Conservation (phyloP, 768 basidiomycete genomes). For the Rhizopogon salebrosus region DNA sequence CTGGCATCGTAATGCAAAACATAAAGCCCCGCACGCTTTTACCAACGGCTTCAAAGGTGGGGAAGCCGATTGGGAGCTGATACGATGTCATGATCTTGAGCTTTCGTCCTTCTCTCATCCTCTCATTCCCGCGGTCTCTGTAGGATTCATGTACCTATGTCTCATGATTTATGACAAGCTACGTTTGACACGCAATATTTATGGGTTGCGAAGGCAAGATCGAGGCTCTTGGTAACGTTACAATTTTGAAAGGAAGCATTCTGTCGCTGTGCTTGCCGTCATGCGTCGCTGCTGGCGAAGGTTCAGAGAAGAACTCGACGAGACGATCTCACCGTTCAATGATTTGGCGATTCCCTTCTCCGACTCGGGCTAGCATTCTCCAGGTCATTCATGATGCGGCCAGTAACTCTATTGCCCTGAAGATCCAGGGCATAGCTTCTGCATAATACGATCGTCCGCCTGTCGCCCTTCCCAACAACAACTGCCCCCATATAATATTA, state of each 20-base stretch:
- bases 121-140: not conserved
- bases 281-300: not conserved
- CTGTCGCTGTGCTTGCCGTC: not conserved
- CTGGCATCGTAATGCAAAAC: constrained; percentile 70
- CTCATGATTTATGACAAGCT: constrained; percentile 5
- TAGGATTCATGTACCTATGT: constrained; percentile 16
- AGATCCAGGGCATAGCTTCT: constrained; percentile 13
- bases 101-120: constrained; percentile 12
- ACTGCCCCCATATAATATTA: constrained; percentile 1
- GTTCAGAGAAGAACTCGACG: not conserved
- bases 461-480: constrained; percentile 6
- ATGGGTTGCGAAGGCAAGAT: not conserved
- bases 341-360: not conserved
- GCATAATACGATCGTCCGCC: constrained; percentile 17
- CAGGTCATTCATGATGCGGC: not conserved
- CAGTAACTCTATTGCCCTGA: constrained; percentile 4
- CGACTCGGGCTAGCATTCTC: not conserved
- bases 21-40: constrained; percentile 98
- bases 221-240: not conserved
- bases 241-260: not conserved
- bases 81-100: constrained; percentile 30
- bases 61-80: constrained; percentile 92
- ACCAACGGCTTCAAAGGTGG: constrained; percentile 76
- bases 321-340: not conserved
- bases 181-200: not conserved